Base-by-base conservation (phyloP, 2,329 filamentous ascomycete species). In the Colletotrichum magnum region DNA sequence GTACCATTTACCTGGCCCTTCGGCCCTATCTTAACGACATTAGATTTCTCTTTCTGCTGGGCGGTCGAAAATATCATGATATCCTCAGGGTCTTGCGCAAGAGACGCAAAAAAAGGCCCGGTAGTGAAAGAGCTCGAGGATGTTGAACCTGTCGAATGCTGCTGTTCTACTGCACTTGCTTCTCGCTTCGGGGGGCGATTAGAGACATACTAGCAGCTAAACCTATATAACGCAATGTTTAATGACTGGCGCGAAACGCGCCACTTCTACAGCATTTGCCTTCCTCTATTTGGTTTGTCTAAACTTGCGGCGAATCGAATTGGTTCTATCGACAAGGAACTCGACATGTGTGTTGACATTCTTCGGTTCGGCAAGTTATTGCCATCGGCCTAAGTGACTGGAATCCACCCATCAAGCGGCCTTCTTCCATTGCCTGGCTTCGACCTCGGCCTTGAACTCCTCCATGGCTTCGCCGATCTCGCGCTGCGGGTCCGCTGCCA, bases 381-480 rank as follows among this genome's bases (percentile, higher is more conserved):
- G 7, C 9, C 10, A 36, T 36, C 32, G 32, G 32, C 32, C 10
- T 7, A 9, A 36, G 32, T 36, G 7, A 10, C 45, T 47, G 15
- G 16, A 13, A 13, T 47, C 18, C 43, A 21, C 13, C 13, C 2
- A 24, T 68, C 32, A 70, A 16, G 28, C 21, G 63, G 58, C 58
- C 58, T 72, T 74, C 60, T 53, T 68, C 65, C 52, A 69, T 45
- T 70, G 68, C 53, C 68, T 72, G 21, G 66, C 86, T 76, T 93
- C 90, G 41, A 97, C 88, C 79, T 97, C 94, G 5, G 83, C 84
- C 75, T 85, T 89, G 60, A 97, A 86, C 82, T 97, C 94, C 45
- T 87, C 84, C 10, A 97, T 87, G 32, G 93, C 93, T 75, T 96
- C 93, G 68, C 93, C 91, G 57, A 97, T 85, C 74, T 97, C 94